Percentiles rank a stretch among this genome's conserved stretches.
Conservation (phyloP, 768 basidiomycete species). For the Flagelloscypha sp. region DNA sequence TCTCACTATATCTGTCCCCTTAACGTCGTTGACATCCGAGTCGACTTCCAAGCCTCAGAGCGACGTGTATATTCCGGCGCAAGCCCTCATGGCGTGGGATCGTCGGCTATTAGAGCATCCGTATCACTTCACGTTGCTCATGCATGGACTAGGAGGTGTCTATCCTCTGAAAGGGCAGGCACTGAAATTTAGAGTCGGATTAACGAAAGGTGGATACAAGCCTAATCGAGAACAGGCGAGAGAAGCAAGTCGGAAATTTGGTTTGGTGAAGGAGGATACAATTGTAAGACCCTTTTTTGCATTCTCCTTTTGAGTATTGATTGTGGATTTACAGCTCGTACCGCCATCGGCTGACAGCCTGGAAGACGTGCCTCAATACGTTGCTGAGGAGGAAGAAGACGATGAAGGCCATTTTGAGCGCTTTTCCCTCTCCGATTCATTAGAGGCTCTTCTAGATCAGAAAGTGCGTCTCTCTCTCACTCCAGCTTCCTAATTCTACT, state of each 20-base stretch:
- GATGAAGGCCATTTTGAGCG: slow-evolving; percentile 41
- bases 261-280: slow-evolving; percentile 36
- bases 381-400: slow-evolving; percentile 23
- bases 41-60: too few species aligned
- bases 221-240: slow-evolving; percentile 41
- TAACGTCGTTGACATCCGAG: slow-evolving; percentile 41
- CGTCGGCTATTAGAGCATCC: slow-evolving; percentile 47
- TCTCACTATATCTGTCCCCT: slow-evolving; percentile 50
- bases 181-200: slow-evolving; percentile 54
- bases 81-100: slow-evolving; percentile 71
- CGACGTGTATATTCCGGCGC: slow-evolving; percentile 48
- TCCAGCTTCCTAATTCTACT: not conserved
- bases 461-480: slow-evolving; percentile 20
- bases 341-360: slow-evolving; percentile 2
- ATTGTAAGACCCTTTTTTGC: too few species aligned
- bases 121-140: slow-evolving; percentile 56
- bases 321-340: too few species aligned
- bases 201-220: slow-evolving; percentile 54
- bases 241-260: slow-evolving; percentile 42
- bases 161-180: slow-evolving; percentile 42
- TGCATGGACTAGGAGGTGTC: slow-evolving; percentile 43
- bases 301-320: too few species aligned
- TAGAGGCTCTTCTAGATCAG: slow-evolving; percentile 54
- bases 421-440: slow-evolving; percentile 56
- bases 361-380: slow-evolving; percentile 5